Conservation (phyloP, 208 protist genomes). For the Leishmania gerbilli region DNA sequence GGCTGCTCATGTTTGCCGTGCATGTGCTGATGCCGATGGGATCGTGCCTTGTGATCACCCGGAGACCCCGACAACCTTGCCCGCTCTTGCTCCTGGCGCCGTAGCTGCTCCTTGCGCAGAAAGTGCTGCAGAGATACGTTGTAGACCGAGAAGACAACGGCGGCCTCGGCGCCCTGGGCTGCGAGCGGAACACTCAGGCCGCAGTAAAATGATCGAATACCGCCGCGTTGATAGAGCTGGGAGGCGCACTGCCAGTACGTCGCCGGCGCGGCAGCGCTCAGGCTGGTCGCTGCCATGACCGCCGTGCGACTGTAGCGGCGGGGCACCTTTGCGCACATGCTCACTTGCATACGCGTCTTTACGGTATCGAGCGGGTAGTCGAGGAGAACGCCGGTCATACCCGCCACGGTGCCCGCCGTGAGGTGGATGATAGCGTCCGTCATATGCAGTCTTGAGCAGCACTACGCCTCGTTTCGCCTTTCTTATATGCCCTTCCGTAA, state of each 20-base stretch:
- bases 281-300: too few relatives aligned
- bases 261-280: background rate
- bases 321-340: background rate
- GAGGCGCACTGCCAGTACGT: slow-evolving; percentile 45
- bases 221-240: slow-evolving; percentile 42
- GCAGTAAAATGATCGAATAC: slow-evolving; percentile 65
- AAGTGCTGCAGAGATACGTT: slow-evolving; percentile 28
- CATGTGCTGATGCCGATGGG: background rate
- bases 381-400: slow-evolving; percentile 57
- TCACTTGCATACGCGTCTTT: slow-evolving; percentile 79
- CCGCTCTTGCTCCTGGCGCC: slow-evolving; percentile 1
- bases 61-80: background rate
- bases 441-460: background rate
- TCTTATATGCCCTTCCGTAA: too few relatives aligned
- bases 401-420: slow-evolving; percentile 61
- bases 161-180: slow-evolving; percentile 53
- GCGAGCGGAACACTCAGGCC: slow-evolving; percentile 67
- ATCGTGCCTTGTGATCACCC: background rate
- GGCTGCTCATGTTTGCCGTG: background rate
- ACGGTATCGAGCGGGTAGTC: slow-evolving; percentile 90
- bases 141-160: slow-evolving; percentile 60
- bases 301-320: background rate
- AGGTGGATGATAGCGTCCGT: slow-evolving; percentile 34
- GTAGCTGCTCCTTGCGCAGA: slow-evolving; percentile 7
- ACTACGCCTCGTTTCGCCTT: background rate